These are phyloP conservation scores for Eragrostis curvula DNA, from an alignment of 176 grass and related monocot species.

Conservation along the genomic window DNA sequence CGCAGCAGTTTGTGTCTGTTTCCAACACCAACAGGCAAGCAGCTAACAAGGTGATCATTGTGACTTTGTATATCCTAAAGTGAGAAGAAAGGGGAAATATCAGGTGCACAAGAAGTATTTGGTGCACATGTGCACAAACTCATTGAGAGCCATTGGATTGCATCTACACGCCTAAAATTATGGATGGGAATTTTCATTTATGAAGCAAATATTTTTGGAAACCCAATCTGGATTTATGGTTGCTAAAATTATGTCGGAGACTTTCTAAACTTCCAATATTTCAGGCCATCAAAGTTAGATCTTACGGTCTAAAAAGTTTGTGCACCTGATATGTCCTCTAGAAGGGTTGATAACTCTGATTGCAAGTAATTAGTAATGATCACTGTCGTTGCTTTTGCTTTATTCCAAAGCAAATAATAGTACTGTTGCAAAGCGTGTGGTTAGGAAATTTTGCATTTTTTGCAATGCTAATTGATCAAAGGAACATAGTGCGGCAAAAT, in stretches of 20 bases:
- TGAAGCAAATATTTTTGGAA: too few relatives aligned
- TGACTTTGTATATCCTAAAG: background rate
- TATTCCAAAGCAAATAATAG: background rate
- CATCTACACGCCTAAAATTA: too few relatives aligned
- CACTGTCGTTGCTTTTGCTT: background rate
- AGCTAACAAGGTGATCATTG: slow-evolving; percentile 14
- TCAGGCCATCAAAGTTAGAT: too few relatives aligned
- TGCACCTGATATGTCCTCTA: too few relatives aligned
- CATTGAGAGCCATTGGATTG: too few relatives aligned
- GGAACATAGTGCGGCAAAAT: background rate
- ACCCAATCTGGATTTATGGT: too few relatives aligned
- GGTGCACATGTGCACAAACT: too few relatives aligned
- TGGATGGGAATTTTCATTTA: too few relatives aligned
- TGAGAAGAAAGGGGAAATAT: slow-evolving; percentile 21
- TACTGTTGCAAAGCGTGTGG: background rate
- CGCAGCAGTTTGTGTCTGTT: background rate
- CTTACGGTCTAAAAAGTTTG: too few relatives aligned
- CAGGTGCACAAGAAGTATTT: too few relatives aligned
- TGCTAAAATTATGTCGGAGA: too few relatives aligned
- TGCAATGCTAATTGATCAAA: background rate
- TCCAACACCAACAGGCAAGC: slow-evolving; percentile 23
- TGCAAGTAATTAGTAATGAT: slow-evolving; percentile 10
- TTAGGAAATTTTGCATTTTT: background rate
- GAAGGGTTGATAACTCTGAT: slow-evolving; percentile 2
- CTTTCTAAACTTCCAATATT: too few relatives aligned